Base-by-base conservation (phyloP, 768 basidiomycete genomes). In the Dictyophora rubrovolvata region DNA sequence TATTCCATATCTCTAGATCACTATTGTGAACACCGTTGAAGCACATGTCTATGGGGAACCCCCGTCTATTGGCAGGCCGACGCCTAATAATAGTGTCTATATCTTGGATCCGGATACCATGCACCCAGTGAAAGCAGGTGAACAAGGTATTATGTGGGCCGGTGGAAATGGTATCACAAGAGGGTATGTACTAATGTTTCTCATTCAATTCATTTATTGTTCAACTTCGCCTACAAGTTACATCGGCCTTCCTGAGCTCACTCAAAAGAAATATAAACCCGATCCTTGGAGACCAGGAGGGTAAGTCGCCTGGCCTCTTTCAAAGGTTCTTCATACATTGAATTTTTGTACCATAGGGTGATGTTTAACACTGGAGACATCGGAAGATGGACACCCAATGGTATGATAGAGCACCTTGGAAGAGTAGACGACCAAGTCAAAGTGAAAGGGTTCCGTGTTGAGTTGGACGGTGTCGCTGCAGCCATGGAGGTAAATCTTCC, bases 351-450 rank as follows among this genome's bases (percentile, higher is more conserved):
- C 53, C 63, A 60, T 14, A 56, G 49, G 37, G 62, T 77, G 65
- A 85, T 85, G 82, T 84, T 82, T 66, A 82, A 83, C 62, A 85
- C 83, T 21, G 81, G 81, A 1, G 83, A 83, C 65, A 72, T 85
- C 14, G 81, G 81, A 21, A 72, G 77, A 50, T 83, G 81, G 81
- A 68, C 72, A 48, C 63, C 69, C 6, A 77, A 80, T 60, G 83
- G 83, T 1, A 74, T 74, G 20, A 68, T 85, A 20, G 80, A 83
- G 57, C 79, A 79, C 62, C 73, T 83, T 20, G 83, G 83, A 12
- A 72, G 83, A 35, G 75, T 79, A 35, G 83, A 85, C 63, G 80
- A 84, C 61, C 82, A 84, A 66, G 81, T 84, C 52, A 84, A 84
- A 67, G 73, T 84, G 65, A 82, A 82, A 74, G 83, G 82, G 4